Evolutionary conservation across 257 asterid genomes (phyloP).

Genomic region (Mitragyna speciosa): DNA sequence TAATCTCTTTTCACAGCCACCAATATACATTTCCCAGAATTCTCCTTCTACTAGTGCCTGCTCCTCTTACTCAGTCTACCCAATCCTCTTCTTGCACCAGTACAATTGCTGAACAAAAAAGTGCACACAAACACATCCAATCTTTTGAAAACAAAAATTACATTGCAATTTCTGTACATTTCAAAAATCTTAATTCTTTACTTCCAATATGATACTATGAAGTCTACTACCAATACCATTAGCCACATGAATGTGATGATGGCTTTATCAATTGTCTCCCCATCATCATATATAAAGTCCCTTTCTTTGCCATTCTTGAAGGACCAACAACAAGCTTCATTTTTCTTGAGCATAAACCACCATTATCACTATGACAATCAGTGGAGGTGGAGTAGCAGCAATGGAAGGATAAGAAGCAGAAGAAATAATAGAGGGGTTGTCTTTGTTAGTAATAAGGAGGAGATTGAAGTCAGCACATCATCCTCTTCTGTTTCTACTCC

Average conservation of each 20-base stretch:
- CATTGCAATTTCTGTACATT: too few species aligned
- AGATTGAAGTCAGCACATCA: constrained; percentile 30
- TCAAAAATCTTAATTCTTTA: too few species aligned
- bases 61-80: neutral
- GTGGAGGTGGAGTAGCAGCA: neutral
- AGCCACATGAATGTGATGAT: neutral
- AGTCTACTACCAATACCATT: neutral
- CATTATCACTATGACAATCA: neutral
- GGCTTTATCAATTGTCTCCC: constrained; percentile 21
- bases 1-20: constrained; percentile 17
- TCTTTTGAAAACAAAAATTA: too few species aligned
- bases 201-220: neutral
- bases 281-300: constrained; percentile 16
- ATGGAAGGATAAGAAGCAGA: constrained; percentile 12
- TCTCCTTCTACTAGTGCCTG: neutral
- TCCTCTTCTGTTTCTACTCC: constrained; percentile 31
- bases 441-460: constrained; percentile 44
- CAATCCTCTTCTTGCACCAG: neutral
- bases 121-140: too few species aligned
- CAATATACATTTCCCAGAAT: neutral
- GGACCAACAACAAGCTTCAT: constrained; percentile 7
- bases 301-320: neutral
- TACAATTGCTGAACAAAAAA: neutral
- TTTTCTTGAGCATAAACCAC: neutral
- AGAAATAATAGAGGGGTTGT: constrained; percentile 31